phyloP scores from a whole-genome alignment of 331 rosid species.

The Arachis monticola region DNA sequence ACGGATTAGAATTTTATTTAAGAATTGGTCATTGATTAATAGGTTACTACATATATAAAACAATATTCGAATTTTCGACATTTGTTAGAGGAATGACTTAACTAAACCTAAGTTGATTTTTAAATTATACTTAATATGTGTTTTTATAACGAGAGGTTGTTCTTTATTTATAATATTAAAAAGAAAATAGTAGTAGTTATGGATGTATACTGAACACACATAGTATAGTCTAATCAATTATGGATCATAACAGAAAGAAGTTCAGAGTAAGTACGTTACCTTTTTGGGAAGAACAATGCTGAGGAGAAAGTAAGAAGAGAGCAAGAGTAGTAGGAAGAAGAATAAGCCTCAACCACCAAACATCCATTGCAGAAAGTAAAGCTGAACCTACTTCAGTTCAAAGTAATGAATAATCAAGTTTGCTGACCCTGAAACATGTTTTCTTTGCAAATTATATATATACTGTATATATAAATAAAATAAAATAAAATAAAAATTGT shows the following conservation, averaged over 20 bases:
- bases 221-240: neutral
- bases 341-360: slow-evolving; percentile 50
- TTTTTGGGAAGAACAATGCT: slow-evolving; percentile 44
- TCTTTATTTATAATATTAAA: no score
- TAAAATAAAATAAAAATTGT: neutral
- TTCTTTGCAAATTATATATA: slow-evolving; percentile 21
- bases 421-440: neutral
- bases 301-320: slow-evolving; percentile 46
- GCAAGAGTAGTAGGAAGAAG: slow-evolving; percentile 36
- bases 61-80: no score
- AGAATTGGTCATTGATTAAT: no score
- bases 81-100: no score
- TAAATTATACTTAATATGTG: no score
- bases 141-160: no score
- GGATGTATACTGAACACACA: no score
- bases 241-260: neutral
- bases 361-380: slow-evolving; percentile 40
- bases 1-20: no score
- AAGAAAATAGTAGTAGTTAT: no score
- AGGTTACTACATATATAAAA: no score
- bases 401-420: neutral
- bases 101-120: no score
- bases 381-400: neutral
- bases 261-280: slow-evolving; percentile 32
- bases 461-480: no score